Evolutionary conservation across 257 asterid genomes (phyloP).

Genomic region (Salvia splendens): DNA sequence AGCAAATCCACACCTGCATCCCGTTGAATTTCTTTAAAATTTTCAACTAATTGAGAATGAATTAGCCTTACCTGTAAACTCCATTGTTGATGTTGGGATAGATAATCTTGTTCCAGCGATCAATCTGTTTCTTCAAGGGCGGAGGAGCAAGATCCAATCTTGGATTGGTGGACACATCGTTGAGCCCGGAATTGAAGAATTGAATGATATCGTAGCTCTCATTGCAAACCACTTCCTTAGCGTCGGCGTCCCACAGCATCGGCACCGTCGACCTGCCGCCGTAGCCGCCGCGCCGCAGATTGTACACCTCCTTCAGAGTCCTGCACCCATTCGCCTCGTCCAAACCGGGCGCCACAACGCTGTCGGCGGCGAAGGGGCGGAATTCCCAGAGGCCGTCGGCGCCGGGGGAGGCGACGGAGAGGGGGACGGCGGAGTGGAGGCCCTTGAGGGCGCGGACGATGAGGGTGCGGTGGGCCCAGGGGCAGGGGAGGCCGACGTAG

Average conservation of each 20-base stretch:
- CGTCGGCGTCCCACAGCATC: conserved; percentile 79
- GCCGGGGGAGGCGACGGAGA: conserved; percentile 81
- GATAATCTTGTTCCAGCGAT: conserved; percentile 72
- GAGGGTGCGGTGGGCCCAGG: conserved; percentile 99
- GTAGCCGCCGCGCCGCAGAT: conserved; percentile 61
- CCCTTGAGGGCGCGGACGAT: conserved; percentile 92
- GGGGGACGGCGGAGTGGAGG: conserved; percentile 59
- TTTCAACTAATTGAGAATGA: background rate
- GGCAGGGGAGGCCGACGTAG: conserved; percentile 93
- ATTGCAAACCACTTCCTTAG: conserved; percentile 73
- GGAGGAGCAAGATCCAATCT: conserved; percentile 75
- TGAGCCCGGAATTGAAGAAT: conserved; percentile 69
- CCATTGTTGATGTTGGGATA: conserved; percentile 85
- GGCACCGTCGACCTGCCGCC: conserved; percentile 84
- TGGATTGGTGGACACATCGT: conserved; percentile 55
- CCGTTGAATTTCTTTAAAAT: background rate
- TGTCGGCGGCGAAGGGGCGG: conserved; percentile 19
- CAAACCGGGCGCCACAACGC: conserved; percentile 43
- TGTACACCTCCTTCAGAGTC: conserved; percentile 73
- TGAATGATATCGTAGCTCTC: conserved; percentile 86
- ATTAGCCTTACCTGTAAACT: conserved; percentile 61
- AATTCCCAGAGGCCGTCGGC: conserved; percentile 85
- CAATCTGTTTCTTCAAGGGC: conserved; percentile 49
- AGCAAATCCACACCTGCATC: conserved; percentile 89
- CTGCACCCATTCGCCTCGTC: conserved; percentile 69